Evolutionary conservation across 441 rosid genomes (phyloP).

Genomic region (Populus hybrid): DNA sequence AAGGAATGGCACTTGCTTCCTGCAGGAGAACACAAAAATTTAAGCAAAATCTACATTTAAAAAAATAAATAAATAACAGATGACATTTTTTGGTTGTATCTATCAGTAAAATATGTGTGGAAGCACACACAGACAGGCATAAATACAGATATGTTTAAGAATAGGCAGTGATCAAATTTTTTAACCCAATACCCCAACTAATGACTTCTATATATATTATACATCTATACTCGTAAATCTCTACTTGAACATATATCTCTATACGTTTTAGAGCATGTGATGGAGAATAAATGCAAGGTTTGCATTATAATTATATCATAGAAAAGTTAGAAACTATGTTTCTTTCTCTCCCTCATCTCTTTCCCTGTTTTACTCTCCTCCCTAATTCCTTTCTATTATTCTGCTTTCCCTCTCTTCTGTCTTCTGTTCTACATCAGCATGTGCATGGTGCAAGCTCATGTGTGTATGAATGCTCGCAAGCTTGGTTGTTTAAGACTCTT

Average conservation of each 20-base stretch:
- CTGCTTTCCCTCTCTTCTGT: too few species aligned
- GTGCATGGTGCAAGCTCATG: background rate
- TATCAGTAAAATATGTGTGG: background rate
- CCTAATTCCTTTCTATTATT: too few species aligned
- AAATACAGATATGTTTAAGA: background rate
- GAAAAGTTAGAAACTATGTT: too few species aligned
- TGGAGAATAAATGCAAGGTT: too few species aligned
- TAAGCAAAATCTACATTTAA: background rate
- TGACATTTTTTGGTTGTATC: background rate
- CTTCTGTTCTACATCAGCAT: background rate
- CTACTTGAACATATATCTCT: background rate
- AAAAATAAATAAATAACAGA: background rate
- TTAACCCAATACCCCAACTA: background rate
- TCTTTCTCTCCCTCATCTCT: too few species aligned
- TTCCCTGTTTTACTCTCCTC: too few species aligned
- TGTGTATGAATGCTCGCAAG: background rate
- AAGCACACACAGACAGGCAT: background rate
- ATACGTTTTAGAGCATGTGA: too few species aligned
- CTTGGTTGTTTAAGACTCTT: background rate
- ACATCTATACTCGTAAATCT: background rate
- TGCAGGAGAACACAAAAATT: conserved; percentile 26
- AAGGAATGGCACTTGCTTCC: conserved; percentile 96
- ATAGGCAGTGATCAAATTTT: background rate
- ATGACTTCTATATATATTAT: too few species aligned
- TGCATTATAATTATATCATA: too few species aligned